Percentiles rank a stretch among this genome's conserved stretches.
Evolutionary conservation across 2,329 filamentous ascomycete genomes (phyloP).

Genomic region (Ophiostoma ulmi): DNA sequence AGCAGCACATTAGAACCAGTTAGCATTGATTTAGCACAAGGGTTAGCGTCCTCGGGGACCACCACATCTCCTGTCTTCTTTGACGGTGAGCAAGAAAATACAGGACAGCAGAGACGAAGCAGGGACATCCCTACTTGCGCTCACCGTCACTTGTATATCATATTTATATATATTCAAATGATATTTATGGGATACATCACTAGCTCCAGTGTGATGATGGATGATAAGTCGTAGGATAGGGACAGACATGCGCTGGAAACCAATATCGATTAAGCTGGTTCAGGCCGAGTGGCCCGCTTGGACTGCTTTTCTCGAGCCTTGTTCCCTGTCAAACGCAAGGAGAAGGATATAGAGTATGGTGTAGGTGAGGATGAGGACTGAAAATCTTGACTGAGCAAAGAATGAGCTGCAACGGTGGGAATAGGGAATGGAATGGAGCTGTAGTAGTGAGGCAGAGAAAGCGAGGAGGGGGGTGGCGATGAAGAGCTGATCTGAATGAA

Average conservation of each 20-base stretch:
- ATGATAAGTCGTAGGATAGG: background rate
- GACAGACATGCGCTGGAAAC: background rate
- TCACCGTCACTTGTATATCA: constrained; percentile 9
- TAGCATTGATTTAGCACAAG: background rate
- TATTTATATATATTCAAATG: no score
- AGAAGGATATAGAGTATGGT: background rate
- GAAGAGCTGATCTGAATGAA: background rate
- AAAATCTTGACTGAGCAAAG: background rate
- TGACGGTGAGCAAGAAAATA: background rate
- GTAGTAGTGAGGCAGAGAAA: background rate
- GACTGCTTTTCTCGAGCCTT: constrained; percentile 5
- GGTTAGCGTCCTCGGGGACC: constrained; percentile 8
- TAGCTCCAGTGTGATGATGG: background rate
- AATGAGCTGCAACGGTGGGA: constrained; percentile 5
- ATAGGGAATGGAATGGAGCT: constrained; percentile 3
- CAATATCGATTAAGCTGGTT: background rate
- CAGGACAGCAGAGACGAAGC: background rate
- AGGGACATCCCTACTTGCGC: constrained; percentile 16
- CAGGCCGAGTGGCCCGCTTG: constrained; percentile 9
- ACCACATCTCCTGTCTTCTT: background rate
- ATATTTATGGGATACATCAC: no score
- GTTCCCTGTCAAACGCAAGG: constrained; percentile 10
- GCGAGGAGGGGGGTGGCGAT: background rate
- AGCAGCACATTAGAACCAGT: background rate
- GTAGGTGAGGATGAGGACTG: background rate